Evolutionary conservation across 2,329 filamentous ascomycete species (phyloP).

Genomic region (Diaporthe ampelina): DNA sequence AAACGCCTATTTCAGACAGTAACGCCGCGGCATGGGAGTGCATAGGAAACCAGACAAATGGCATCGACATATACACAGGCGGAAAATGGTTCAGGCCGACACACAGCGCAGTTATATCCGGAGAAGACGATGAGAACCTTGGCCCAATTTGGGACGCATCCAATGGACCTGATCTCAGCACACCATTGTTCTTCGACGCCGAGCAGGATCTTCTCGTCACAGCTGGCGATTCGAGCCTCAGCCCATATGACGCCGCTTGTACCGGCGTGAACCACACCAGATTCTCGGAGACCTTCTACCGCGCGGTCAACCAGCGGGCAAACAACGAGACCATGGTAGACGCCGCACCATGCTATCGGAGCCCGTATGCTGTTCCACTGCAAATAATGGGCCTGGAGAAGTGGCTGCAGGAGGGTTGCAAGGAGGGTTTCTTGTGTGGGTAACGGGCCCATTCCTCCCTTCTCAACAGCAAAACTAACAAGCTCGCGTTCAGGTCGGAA

Average conservation of each 20-base stretch:
- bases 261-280: conserved; percentile 57
- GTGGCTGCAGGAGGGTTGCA: conserved; percentile 56
- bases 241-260: conserved; percentile 56
- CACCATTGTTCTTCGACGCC: conserved; percentile 49
- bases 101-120: conserved; percentile 44
- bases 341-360: conserved; percentile 56
- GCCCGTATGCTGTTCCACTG: conserved; percentile 55
- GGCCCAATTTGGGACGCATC: conserved; percentile 53
- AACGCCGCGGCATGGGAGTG: conserved; percentile 57
- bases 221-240: conserved; percentile 46
- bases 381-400: conserved; percentile 54
- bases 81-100: conserved; percentile 59
- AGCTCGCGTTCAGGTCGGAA: conserved; percentile 52
- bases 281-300: conserved; percentile 59
- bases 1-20: conserved; percentile 43
- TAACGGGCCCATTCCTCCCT: background rate
- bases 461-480: background rate
- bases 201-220: conserved; percentile 46
- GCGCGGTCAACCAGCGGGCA: conserved; percentile 47
- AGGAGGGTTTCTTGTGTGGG: conserved; percentile 59
- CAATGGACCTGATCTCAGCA: conserved; percentile 51
- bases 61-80: conserved; percentile 52
- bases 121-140: conserved; percentile 36
- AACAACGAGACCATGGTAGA: conserved; percentile 50
- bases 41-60: conserved; percentile 59